A percentile compares a stretch with the other conserved stretches of the same genome.
These are phyloP conservation scores for Leccinellum luteum DNA, from an alignment of 768 basidiomycete species.

Conservation along the genomic window DNA sequence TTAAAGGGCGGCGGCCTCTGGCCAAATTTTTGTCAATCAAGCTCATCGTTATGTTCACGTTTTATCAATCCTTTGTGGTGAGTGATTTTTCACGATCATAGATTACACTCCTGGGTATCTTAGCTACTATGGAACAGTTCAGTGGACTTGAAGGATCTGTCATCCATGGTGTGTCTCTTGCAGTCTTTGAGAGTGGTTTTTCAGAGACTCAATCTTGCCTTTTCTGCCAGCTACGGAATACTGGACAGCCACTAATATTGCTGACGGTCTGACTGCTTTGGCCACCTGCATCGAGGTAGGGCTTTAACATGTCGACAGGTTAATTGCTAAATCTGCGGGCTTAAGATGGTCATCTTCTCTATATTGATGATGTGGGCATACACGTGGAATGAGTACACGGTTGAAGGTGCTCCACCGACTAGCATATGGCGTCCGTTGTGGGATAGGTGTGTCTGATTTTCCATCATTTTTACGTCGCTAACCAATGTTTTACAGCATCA, in stretches of 20 bases:
- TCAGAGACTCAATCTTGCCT: not conserved
- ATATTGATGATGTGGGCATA: slow-evolving; percentile 84
- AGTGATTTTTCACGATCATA: slow-evolving; percentile 20
- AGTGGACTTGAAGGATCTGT: slow-evolving; percentile 61
- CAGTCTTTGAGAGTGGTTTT: not conserved
- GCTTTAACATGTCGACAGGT: not conserved
- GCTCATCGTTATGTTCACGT: slow-evolving; percentile 83
- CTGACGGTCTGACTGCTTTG: slow-evolving; percentile 80
- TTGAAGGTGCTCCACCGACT: slow-evolving; percentile 43
- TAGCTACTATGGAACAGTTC: slow-evolving; percentile 45
- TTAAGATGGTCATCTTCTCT: slow-evolving; percentile 82
- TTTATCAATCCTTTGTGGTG: slow-evolving; percentile 80
- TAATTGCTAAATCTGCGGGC: slow-evolving; percentile 2
- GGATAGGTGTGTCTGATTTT: slow-evolving; percentile 44
- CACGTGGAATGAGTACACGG: slow-evolving; percentile 62
- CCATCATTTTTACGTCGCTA: not conserved
- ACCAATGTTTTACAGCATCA: slow-evolving; percentile 35
- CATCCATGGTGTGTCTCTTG: slow-evolving; percentile 50
- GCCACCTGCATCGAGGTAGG: slow-evolving; percentile 79
- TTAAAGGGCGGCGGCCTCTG: slow-evolving; percentile 71
- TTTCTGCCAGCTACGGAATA: slow-evolving; percentile 56
- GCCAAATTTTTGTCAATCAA: slow-evolving; percentile 89
- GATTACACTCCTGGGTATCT: not conserved
- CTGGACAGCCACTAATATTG: slow-evolving; percentile 83
- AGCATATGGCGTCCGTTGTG: slow-evolving; percentile 67